Percentiles rank a stretch among this genome's conserved stretches.
Conservation (phyloP, 1,139 yeast species). For the Casaregolazyma lundiana region DNA sequence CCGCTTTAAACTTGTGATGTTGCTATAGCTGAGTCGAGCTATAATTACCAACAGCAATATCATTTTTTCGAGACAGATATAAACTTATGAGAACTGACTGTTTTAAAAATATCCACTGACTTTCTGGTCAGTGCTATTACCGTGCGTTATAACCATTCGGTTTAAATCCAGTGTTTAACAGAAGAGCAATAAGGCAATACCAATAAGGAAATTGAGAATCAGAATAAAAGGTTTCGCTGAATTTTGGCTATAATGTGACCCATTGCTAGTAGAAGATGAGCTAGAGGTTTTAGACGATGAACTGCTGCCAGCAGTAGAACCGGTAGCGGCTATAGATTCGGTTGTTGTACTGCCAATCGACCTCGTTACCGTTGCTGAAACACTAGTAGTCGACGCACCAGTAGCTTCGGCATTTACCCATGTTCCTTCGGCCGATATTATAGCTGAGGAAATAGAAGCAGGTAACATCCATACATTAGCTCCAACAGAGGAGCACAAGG, state of each 20-base stretch:
- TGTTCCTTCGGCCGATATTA: constrained; percentile 11
- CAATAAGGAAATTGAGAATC: background rate
- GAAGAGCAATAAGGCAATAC: background rate
- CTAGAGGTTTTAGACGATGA: constrained; percentile 4
- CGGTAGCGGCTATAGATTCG: constrained; percentile 5
- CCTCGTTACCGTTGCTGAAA: constrained; percentile 5
- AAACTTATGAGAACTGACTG: too few species aligned
- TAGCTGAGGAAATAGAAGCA: constrained; percentile 18
- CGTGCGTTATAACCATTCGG: too few species aligned
- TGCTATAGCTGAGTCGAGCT: too few species aligned
- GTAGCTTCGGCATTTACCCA: constrained; percentile 2
- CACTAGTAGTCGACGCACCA: background rate
- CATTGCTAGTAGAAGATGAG: constrained; percentile 10
- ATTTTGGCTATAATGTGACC: constrained; percentile 2
- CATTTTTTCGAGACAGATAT: too few species aligned
- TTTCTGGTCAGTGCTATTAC: too few species aligned
- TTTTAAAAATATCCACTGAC: too few species aligned
- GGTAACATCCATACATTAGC: constrained; percentile 43
- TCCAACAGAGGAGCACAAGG: constrained; percentile 44
- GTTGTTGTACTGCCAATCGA: constrained; percentile 9
- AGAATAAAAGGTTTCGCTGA: background rate
- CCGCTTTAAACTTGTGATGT: too few species aligned
- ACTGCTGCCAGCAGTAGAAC: constrained; percentile 8
- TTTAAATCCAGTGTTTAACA: background rate
- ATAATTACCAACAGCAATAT: too few species aligned